Evolutionary conservation across 2,329 filamentous ascomycete species (phyloP), one percentile per base, ranked within the genome.

Genomic region (Pyrenochaeta sp.): DNA sequence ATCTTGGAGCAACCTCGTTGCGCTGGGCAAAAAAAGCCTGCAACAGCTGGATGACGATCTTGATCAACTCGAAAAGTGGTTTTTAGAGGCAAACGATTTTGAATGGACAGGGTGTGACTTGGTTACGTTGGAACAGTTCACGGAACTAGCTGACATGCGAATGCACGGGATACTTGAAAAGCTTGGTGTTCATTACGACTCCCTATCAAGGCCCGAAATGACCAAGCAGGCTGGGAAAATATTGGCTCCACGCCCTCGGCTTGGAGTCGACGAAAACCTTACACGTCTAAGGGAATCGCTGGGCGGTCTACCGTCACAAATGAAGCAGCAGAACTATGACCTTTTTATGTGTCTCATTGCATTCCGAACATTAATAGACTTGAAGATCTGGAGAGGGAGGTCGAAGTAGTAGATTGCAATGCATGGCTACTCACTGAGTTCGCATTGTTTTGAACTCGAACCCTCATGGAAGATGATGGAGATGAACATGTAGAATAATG

Each of bases 391-490:
- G 35, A 38, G 35, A 18, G 35, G 24, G 6, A 20, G 2, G 3
- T 38, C 23, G 24, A 27, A 27, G 24, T n/a, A 27, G 24, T 27
- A 27, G 14, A 24, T n/a, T n/a, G n/a, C n/a, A n/a, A n/a, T 7
- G 7, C 34, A 23, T 17, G 13, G 21, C 15, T 13, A 13, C 21
- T 18, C 34, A 14, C 21, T 23, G 19, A 24, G 11, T 36, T n/a
- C n/a, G 34, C 9, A 35, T 35, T 31, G 23, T 35, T 35, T 31
- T 30, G 38, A 41, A 30, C 38, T 34, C 38, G 38, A n/a, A n/a
- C n/a, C 35, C 21, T 31, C 39, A 31, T 29, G n/a, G n/a, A n/a
- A n/a, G n/a, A n/a, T n/a, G n/a, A n/a, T n/a, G n/a, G n/a, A n/a
- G n/a, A n/a, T n/a, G n/a, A n/a, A n/a, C n/a, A n/a, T n/a, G n/a